Base-by-base conservation (phyloP, 768 basidiomycete species). In the Podaxis mareebaensis region DNA sequence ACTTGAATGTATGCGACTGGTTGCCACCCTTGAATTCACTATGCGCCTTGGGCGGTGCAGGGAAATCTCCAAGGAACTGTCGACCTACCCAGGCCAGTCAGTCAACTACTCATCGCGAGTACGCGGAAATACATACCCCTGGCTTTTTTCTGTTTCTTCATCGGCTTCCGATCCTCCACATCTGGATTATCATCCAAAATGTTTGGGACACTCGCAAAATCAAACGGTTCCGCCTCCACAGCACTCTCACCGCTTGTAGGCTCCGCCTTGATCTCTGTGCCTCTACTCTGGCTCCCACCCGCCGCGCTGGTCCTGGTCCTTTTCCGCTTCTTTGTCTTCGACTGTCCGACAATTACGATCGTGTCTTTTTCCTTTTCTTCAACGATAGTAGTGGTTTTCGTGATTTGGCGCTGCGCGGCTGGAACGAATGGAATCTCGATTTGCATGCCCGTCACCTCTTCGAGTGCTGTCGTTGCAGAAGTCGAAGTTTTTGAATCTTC, bases 371-470 rank as follows among this genome's bases (percentile, higher is more conserved):
- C 92, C 51, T 71, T 72, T 30, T 54, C 63, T 26, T 67, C 67
- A 33, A 69, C 68, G 66, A 51, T 72, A 13, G 53, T 71, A 22
- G 66, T 71, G 2, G 70, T 73, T 57, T 67, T 71, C 17, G 66
- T 71, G 3, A 69, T 73, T 57, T 67, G 64, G 20, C 93, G 85
- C 68, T 87, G 81, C 0, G 84, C 74, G 1, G 85, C 81, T 53
- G 93, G 93, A 8, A 96, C 80, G 66, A 88, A 96, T 0, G 93
- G 87, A 6, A 95, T 84, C 73, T 93, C 92, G 39, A 85, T 81
- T 58, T 86, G 82, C 73, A 80, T 82, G 24, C 76, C 55, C 20
- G 56, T 67, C 36, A 59, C 66, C n/a, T 64, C 64, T 12, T 64
- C 63, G 10, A 30, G n/a, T 12, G 66, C 59, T 54, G 40, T 51